Percentiles rank a stretch among this genome's conserved stretches.
Evolutionary conservation across 345 rosid genomes (phyloP).

Genomic region (Cardiospermum halicacabum): DNA sequence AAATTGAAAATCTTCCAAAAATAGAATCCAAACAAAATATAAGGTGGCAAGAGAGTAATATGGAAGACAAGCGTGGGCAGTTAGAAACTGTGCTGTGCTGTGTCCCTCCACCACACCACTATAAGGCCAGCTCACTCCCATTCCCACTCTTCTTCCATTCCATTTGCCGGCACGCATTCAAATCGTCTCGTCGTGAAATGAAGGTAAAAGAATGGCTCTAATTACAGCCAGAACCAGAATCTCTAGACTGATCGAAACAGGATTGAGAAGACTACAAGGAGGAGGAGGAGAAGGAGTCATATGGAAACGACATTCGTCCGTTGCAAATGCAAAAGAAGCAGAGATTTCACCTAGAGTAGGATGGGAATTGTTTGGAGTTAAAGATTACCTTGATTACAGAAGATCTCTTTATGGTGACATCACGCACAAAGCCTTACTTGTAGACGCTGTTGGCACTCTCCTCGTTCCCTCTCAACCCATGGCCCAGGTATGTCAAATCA

Average conservation of each 20-base stretch:
- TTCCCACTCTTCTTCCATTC: no score
- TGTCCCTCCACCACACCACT: no score
- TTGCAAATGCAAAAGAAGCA: conserved; percentile 12
- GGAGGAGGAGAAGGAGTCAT: neutral
- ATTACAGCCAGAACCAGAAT: conserved; percentile 8
- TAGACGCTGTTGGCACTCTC: conserved; percentile 95
- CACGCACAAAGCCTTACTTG: conserved; percentile 83
- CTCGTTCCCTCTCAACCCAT: conserved; percentile 94
- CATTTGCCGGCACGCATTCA: no score
- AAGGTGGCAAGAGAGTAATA: no score
- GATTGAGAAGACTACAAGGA: neutral
- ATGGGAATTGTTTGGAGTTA: conserved; percentile 39
- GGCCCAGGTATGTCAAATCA: conserved; percentile 83
- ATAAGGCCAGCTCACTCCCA: no score
- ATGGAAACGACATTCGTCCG: no score
- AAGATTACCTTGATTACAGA: conserved; percentile 81
- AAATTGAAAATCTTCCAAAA: no score
- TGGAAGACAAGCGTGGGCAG: no score
- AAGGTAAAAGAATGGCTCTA: conserved; percentile 1
- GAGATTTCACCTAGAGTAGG: conserved; percentile 28
- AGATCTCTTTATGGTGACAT: conserved; percentile 76
- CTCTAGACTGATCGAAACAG: neutral
- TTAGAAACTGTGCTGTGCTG: no score
- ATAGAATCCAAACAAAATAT: no score
- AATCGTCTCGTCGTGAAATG: neutral